A percentile compares a stretch with the other conserved stretches of the same genome.
phyloP scores from a whole-genome alignment of 495 filamentous ascomycete species.

The Aspergillus homomorphus region DNA sequence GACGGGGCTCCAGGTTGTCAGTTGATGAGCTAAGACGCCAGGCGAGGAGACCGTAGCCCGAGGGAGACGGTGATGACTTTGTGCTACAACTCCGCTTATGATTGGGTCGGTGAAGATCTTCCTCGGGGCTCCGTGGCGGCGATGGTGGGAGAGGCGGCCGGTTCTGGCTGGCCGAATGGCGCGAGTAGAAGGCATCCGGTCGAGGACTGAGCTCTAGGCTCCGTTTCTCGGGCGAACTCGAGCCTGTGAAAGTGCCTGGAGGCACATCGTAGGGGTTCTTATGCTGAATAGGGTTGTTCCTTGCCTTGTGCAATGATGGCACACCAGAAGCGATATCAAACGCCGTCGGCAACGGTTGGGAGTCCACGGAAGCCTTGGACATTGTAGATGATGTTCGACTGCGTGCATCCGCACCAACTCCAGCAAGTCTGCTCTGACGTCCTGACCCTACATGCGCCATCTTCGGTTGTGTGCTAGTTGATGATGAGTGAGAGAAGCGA shows the following conservation, averaged over 20 bases:
- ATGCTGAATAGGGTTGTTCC: conserved; percentile 18
- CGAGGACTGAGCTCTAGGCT: conserved; percentile 16
- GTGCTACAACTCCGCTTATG: conserved; percentile 27
- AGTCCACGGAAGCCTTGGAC: conserved; percentile 25
- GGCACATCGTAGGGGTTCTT: conserved; percentile 15
- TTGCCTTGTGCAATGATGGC: conserved; percentile 27
- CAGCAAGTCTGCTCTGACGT: conserved; percentile 13
- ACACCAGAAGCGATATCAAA: conserved; percentile 23
- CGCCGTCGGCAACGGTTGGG: conserved; percentile 22
- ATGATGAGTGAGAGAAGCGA: not conserved
- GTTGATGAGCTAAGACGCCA: conserved; percentile 52
- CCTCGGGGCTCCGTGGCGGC: conserved; percentile 39
- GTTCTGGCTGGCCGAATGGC: conserved; percentile 22
- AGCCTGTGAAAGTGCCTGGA: conserved; percentile 14
- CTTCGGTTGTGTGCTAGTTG: conserved; percentile 9
- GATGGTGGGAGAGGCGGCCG: conserved; percentile 34
- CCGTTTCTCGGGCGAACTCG: conserved; percentile 16
- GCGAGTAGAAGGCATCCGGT: conserved; percentile 34
- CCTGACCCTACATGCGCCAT: conserved; percentile 6
- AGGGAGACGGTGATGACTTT: conserved; percentile 25
- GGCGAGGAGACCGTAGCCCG: conserved; percentile 69
- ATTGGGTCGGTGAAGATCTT: conserved; percentile 26
- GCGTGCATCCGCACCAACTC: conserved; percentile 13
- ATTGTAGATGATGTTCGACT: conserved; percentile 24
- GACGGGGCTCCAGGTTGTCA: conserved; percentile 29